Base-by-base conservation (phyloP, 192 early-diverging fungal genomes). In the Gonapodya sp. region DNA sequence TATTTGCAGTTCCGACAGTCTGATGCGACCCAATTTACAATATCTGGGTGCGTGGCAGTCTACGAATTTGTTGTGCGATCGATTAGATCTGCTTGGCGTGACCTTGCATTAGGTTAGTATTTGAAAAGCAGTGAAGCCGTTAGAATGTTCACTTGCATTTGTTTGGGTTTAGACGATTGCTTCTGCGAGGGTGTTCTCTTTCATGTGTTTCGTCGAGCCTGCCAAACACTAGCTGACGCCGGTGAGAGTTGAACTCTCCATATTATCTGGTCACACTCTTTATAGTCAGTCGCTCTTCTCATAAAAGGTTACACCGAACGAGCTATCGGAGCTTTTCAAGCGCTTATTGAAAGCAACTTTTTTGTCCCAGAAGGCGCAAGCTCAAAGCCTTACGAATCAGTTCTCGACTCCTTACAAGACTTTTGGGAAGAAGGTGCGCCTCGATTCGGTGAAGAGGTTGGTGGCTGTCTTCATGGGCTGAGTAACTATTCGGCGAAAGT, bases 301-400 rank as follows among this genome's bases (percentile, higher is more conserved):
- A 16, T 16, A 16, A 30, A 18, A 77, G 75, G 31, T 77, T 31
- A 77, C 2, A 34, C 34, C 8, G 75, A 77, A 33, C 2, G 75
- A 18, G 75, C 75, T 16, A 77, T 77, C 75, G 75, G 18, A 14
- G 75, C 75, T 14, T 32, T 77, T 77, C 75, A 77, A 33, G 75
- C 75, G 75, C 14, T 77, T 16, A 32, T 77, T 18, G 75, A 77
- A 34, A 2, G 18, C 30, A 77, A 16, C 8, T 77, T 77, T 34
- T 32, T 18, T 18, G 8, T 8, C 75, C 75, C 75, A 2, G 30
- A 18, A 16, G 34, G 8, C 31, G 18, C 34, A 8, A 34, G 31
- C 8, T 32, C 30, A 8, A 77, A 34, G 18, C 8, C 30, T 77
- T 77, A 2, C 8, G 30, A 77, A 34, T 16, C 8, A 8, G 31